Percentiles rank a stretch among this genome's conserved stretches.
phyloP scores from a whole-genome alignment of 345 rosid species.

The Euphorbia pulcherrima region DNA sequence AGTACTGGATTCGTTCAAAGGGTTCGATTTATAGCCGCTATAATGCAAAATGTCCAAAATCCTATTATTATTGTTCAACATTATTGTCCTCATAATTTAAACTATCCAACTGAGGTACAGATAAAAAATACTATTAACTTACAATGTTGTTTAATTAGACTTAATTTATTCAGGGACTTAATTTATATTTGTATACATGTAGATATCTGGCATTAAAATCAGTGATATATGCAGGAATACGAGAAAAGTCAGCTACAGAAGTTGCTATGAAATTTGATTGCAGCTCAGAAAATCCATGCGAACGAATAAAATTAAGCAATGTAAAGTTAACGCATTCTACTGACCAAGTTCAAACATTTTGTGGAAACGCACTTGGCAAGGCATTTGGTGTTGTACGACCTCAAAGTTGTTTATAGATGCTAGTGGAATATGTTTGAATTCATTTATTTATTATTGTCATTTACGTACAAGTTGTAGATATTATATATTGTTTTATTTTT shows the following conservation, averaged over 20 bases:
- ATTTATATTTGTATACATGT: background rate
- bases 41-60: slow-evolving; percentile 39
- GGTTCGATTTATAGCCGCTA: slow-evolving; percentile 34
- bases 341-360: slow-evolving; percentile 29
- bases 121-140: background rate
- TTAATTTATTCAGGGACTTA: background rate
- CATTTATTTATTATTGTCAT: too few relatives aligned
- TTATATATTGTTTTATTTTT: too few relatives aligned
- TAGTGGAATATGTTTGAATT: too few relatives aligned
- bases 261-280: slow-evolving; percentile 40
- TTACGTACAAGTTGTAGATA: too few relatives aligned
- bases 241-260: slow-evolving; percentile 37
- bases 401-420: background rate
- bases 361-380: slow-evolving; percentile 28
- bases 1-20: slow-evolving; percentile 52
- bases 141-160: background rate
- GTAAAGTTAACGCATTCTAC: slow-evolving; percentile 22
- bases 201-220: slow-evolving; percentile 33
- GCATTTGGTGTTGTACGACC: slow-evolving; percentile 5
- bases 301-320: slow-evolving; percentile 8
- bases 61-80: slow-evolving; percentile 59
- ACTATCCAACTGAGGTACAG: slow-evolving; percentile 46
- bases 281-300: slow-evolving; percentile 33
- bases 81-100: slow-evolving; percentile 48
- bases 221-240: slow-evolving; percentile 31